A percentile compares a stretch with the other conserved stretches of the same genome.
These are phyloP conservation scores for Dipteronia sinensis DNA, from an alignment of 345 rosid species.

Conservation along the genomic window DNA sequence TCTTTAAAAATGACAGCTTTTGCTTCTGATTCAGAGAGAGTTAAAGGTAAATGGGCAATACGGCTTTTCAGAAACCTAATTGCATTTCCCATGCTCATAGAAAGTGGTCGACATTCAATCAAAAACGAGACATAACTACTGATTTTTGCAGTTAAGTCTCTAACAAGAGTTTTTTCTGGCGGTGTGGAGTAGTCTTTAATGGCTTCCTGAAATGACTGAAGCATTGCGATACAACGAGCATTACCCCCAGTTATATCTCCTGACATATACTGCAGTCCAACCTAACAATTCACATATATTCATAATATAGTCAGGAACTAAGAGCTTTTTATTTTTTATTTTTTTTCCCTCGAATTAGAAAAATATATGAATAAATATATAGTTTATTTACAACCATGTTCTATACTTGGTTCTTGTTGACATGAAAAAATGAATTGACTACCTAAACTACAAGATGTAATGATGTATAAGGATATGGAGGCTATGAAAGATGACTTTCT, in stretches of 20 bases:
- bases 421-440: not conserved
- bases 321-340: not conserved
- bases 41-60: constrained; percentile 58
- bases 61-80: constrained; percentile 73
- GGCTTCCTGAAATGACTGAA: constrained; percentile 72
- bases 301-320: not conserved
- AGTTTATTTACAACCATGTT: not conserved
- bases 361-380: not conserved
- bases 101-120: constrained; percentile 74
- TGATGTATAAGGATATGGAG: not conserved
- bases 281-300: constrained; percentile 37
- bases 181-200: constrained; percentile 69
- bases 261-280: constrained; percentile 69
- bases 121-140: constrained; percentile 69
- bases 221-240: constrained; percentile 86
- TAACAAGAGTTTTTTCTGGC: constrained; percentile 50
- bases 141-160: constrained; percentile 68
- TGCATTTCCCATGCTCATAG: constrained; percentile 93
- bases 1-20: constrained; percentile 55
- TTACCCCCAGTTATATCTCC: constrained; percentile 73
- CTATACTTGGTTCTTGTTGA: not conserved
- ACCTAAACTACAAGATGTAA: not conserved
- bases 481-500: not conserved
- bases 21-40: constrained; percentile 64
- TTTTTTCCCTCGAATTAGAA: not conserved